Evolutionary conservation across 2,329 filamentous ascomycete genomes (phyloP), one percentile per base, ranked within the genome.

Genomic region (Fusarium chuoi): DNA sequence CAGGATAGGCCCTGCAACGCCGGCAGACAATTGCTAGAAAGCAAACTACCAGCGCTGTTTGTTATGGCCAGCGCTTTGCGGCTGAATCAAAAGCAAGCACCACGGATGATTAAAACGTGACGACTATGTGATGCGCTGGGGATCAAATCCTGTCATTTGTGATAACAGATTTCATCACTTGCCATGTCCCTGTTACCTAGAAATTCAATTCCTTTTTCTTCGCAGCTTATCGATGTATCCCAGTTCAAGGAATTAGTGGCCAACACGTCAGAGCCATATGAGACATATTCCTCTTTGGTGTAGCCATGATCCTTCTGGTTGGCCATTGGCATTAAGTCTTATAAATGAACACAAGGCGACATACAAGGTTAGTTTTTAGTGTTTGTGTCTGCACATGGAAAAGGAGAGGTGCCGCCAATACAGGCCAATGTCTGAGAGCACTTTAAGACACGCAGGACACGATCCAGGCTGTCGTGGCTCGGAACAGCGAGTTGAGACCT

Each of bases 101-200:
- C 12, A n/a, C 24, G 38, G 42, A 35, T 39, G 61, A 51, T 62
- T 28, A 46, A 44, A 46, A 63, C 59, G 41, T 20, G 38, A 71
- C 48, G 12, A 39, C 28, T 44, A 36, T 46, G 54, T 48, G 56
- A 68, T 61, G 36, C 39, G 15, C 42, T 55, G 41, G 35, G 61
- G 68, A 72, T 76, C 61, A 59, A 49, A 45, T 64, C 33, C 59
- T 65, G 51, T 75, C 71, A 72, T 65, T 70, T 75, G 52, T 75
- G 70, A 77, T 58, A 78, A 41, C 35, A 20, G 24, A 65, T 13
- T 35, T n/a, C n/a, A 52, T 38, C 39, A 46, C 30, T 28, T 42
- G 57, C 45, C 61, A 55, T 41, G 71, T 61, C 45, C 65, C 44
- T 38, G n/a, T 28, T n/a, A 48, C 54, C 52, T 66, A 44, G 39